Evolutionary conservation across 2,329 filamentous ascomycete genomes (phyloP).

Genomic region (Clonostachys solani): DNA sequence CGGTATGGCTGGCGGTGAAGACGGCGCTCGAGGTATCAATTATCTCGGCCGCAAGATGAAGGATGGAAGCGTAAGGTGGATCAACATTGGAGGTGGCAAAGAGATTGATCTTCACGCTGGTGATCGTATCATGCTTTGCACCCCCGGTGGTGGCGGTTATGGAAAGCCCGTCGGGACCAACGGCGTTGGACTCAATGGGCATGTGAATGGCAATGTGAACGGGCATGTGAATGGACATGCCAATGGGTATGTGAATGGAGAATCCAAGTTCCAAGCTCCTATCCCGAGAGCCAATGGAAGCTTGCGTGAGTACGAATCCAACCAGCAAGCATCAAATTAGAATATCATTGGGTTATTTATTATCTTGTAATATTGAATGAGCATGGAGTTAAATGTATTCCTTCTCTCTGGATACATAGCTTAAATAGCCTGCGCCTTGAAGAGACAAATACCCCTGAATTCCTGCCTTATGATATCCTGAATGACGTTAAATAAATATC

Average conservation of each 20-base stretch:
- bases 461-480: too few relatives aligned
- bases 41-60: slow-evolving; percentile 14
- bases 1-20: slow-evolving; percentile 64
- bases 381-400: too few relatives aligned
- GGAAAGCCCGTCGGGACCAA: background rate
- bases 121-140: slow-evolving; percentile 8
- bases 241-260: background rate
- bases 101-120: slow-evolving; percentile 7
- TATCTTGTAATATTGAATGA: too few relatives aligned
- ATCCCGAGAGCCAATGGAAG: background rate
- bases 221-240: background rate
- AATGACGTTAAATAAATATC: too few relatives aligned
- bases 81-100: slow-evolving; percentile 16
- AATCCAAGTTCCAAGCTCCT: background rate
- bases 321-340: background rate
- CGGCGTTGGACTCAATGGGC: background rate
- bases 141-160: slow-evolving; percentile 8
- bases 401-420: too few relatives aligned
- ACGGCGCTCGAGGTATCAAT: slow-evolving; percentile 52
- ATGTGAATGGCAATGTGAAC: background rate
- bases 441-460: too few relatives aligned
- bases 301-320: background rate
- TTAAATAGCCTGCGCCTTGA: too few relatives aligned
- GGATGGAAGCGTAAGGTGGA: slow-evolving; percentile 57
- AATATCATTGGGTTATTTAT: too few relatives aligned